phyloP scores from a whole-genome alignment of 768 basidiomycete genomes.

The Pholiota conissans region DNA sequence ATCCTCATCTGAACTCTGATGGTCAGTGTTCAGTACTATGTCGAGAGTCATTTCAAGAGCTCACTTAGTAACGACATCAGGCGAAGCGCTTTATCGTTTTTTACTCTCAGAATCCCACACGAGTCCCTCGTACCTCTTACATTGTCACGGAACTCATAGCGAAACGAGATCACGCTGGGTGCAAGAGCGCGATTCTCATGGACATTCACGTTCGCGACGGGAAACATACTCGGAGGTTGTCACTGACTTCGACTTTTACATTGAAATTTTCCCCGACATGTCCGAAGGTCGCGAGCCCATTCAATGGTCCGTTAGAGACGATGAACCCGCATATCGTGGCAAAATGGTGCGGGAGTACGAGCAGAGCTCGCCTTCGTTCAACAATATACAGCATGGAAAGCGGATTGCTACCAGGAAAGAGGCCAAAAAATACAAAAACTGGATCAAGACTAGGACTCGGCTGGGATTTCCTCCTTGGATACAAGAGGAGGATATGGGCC shows the following conservation, averaged over 20 bases:
- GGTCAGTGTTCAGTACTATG: slow-evolving; percentile 28
- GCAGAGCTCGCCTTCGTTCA: slow-evolving; percentile 19
- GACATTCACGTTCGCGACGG: slow-evolving; percentile 30
- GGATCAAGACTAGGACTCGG: slow-evolving; percentile 42
- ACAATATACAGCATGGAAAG: slow-evolving; percentile 18
- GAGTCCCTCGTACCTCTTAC: slow-evolving; percentile 49
- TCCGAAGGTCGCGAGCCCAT: slow-evolving; percentile 22
- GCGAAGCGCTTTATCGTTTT: slow-evolving; percentile 72
- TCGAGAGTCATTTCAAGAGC: neutral
- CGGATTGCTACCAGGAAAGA: slow-evolving; percentile 41
- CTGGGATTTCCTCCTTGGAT: slow-evolving; percentile 54
- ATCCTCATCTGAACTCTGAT: slow-evolving; percentile 66
- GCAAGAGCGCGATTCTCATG: slow-evolving; percentile 32
- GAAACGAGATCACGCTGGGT: slow-evolving; percentile 55
- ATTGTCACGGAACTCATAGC: slow-evolving; percentile 53
- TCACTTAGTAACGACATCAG: slow-evolving; percentile 12
- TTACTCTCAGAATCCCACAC: slow-evolving; percentile 54
- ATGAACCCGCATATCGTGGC: slow-evolving; percentile 65
- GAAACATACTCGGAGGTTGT: slow-evolving; percentile 62
- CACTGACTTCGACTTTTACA: slow-evolving; percentile 68
- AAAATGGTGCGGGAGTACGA: slow-evolving; percentile 61
- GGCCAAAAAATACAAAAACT: slow-evolving; percentile 40
- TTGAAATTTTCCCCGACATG: slow-evolving; percentile 43
- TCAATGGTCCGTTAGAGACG: slow-evolving; percentile 65
- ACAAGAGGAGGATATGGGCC: slow-evolving; percentile 14